Evolutionary conservation across 2,329 filamentous ascomycete species (phyloP).

Genomic region (Malbranchea zuffiana): DNA sequence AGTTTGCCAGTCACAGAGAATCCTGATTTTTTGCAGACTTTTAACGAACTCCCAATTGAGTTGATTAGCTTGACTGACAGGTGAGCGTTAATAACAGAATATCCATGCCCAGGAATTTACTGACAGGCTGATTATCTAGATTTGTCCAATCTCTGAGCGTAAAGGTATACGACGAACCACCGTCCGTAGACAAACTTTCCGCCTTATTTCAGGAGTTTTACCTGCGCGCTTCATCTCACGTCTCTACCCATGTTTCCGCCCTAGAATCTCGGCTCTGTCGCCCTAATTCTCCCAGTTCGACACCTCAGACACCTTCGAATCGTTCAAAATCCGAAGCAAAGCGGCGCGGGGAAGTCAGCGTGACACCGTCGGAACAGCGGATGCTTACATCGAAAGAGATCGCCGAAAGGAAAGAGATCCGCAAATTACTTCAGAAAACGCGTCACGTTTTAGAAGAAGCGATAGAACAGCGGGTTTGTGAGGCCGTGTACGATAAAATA

Average conservation of each 20-base stretch:
- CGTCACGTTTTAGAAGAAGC: constrained; percentile 72
- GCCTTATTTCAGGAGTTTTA: constrained; percentile 96
- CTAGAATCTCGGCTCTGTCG: constrained; percentile 65
- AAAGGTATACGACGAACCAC: constrained; percentile 73
- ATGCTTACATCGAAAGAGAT: constrained; percentile 88
- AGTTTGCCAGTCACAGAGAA: constrained; percentile 25
- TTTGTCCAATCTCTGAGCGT: constrained; percentile 85
- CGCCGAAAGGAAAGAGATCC: constrained; percentile 63
- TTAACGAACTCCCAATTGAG: constrained; percentile 89
- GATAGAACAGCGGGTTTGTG: constrained; percentile 74
- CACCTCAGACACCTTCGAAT: constrained; percentile 41
- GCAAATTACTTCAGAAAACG: constrained; percentile 69
- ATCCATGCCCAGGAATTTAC: background rate
- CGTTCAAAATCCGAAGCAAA: constrained; percentile 47
- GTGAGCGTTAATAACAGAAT: constrained; percentile 35
- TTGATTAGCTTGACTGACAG: constrained; percentile 80
- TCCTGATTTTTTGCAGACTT: constrained; percentile 38
- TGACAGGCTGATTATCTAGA: constrained; percentile 42
- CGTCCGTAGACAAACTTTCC: constrained; percentile 70
- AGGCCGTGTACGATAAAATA: constrained; percentile 75
- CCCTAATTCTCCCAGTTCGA: constrained; percentile 52
- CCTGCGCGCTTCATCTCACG: constrained; percentile 63
- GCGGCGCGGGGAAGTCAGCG: constrained; percentile 25
- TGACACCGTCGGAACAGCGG: constrained; percentile 48
- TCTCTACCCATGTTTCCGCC: constrained; percentile 74